These are phyloP conservation scores for Dentipellis fragilis DNA, from an alignment of 768 basidiomycete genomes.

Conservation along the genomic window DNA sequence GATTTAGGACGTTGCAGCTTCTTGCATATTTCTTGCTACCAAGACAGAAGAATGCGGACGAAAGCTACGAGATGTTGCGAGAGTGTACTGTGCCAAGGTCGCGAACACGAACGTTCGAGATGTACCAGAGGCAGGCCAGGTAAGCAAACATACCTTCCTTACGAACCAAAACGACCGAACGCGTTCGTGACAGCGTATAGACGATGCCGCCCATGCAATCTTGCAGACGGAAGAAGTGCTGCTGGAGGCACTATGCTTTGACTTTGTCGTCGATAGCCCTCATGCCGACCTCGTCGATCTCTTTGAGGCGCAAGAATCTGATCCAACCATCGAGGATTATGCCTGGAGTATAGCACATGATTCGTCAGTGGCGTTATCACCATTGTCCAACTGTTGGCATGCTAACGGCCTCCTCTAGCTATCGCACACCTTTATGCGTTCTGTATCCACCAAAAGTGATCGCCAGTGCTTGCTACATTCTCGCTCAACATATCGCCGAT, in stretches of 20 bases:
- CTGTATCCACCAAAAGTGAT: constrained; percentile 60
- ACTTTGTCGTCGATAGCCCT: constrained; percentile 70
- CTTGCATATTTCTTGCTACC: constrained; percentile 84
- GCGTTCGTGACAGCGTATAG: constrained; percentile 50
- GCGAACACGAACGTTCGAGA: constrained; percentile 41
- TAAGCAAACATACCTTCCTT: constrained; percentile 21
- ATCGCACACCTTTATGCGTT: constrained; percentile 71
- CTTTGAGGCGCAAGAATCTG: constrained; percentile 45
- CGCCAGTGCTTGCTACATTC: constrained; percentile 68
- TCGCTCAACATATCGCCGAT: constrained; percentile 64
- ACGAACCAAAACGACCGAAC: neutral
- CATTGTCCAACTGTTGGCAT: neutral
- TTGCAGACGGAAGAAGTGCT: constrained; percentile 69
- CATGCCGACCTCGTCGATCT: constrained; percentile 69
- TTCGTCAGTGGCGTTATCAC: constrained; percentile 42
- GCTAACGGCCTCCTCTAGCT: constrained; percentile 31
- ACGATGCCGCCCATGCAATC: constrained; percentile 59
- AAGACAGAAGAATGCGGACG: constrained; percentile 87
- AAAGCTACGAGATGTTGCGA: constrained; percentile 78
- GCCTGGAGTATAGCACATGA: constrained; percentile 85
- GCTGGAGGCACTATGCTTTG: constrained; percentile 78
- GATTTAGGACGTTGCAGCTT: constrained; percentile 67
- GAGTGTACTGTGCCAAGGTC: constrained; percentile 63
- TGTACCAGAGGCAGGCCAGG: constrained; percentile 57
- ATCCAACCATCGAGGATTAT: constrained; percentile 50